Conservation (phyloP, 176 grass and related monocot species). For the Cenchrus purpureus region DNA sequence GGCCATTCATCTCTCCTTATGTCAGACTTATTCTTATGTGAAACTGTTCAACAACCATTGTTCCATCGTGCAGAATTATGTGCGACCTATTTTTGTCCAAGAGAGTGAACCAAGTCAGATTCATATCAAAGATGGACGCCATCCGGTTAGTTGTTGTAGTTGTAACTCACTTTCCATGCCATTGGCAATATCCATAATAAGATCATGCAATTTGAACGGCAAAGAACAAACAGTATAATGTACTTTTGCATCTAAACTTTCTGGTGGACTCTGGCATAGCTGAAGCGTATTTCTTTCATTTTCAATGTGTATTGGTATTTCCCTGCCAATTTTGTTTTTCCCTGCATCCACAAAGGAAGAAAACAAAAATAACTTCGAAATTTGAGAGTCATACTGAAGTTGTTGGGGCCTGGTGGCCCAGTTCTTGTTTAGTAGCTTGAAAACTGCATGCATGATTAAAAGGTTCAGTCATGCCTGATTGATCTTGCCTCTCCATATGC, state of each 20-base stretch:
- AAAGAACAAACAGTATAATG: constrained; percentile 27
- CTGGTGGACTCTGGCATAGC: neutral
- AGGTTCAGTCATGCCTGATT: neutral
- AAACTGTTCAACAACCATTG: constrained; percentile 23
- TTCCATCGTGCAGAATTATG: constrained; percentile 72
- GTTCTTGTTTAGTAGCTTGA: neutral
- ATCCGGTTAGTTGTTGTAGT: constrained; percentile 66
- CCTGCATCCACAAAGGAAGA: neutral
- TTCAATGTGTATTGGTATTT: neutral
- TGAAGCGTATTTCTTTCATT: constrained; percentile 1
- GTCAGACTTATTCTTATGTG: neutral
- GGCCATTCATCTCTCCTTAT: constrained; percentile 3
- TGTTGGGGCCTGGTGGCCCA: neutral
- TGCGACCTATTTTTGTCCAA: constrained; percentile 70
- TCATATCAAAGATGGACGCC: constrained; percentile 74
- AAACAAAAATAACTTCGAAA: constrained; percentile 14
- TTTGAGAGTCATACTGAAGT: neutral
- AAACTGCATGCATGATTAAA: neutral
- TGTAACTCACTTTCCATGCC: constrained; percentile 24
- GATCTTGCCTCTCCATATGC: neutral
- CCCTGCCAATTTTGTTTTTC: neutral
- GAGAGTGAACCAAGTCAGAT: constrained; percentile 84
- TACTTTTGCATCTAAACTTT: constrained; percentile 1
- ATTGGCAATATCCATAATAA: constrained; percentile 16
- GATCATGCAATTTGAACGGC: neutral